Evolutionary conservation across 768 basidiomycete genomes (phyloP), one percentile per base, ranked within the genome.

Genomic region (Albatrellus ellisii): DNA sequence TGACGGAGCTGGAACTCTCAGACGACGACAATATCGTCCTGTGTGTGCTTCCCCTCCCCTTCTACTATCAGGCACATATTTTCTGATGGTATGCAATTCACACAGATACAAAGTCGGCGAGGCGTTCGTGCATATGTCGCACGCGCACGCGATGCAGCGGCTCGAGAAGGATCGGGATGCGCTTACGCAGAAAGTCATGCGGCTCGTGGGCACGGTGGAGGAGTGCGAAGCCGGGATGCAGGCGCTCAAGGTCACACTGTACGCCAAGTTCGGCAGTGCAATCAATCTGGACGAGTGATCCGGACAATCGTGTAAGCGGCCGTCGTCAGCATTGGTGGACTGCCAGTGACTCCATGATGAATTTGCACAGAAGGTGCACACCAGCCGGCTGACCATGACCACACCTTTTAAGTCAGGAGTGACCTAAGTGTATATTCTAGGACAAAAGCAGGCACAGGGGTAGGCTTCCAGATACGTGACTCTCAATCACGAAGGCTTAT

Each of bases 201-300:
- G 56, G 10, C 56, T 85, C 0, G 58, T 72, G 6, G 55, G 56
- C 7, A 65, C 68, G 26, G 73, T 75, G 14, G 75, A 78, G 39
- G 69, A 77, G 15, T 84, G 79, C 55, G 79, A 86, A 51, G 66
- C 59, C 25, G 65, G 75, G 52, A 88, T 90, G 86, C 81, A 83
- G 54, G 72, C 72, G 39, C 73, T 90, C 33, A 91, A 91, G 57
- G 70, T 82, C 31, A 56, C 66, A 0, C 56, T 91, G 42, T 95
- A 95, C 54, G 86, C 85, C 21, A 92, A 91, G 61, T 97, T 97
- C 56, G 91, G 91, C 15, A 75, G 71, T 31, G 83, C 90, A 28
- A 94, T 94, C 61, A 95, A 95, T 59, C 72, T 95, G 35, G 90
- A 94, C 57, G 86, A 85, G 55, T 83, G 53, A 56, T 33, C 35